Base-by-base conservation (phyloP, 2,329 filamentous ascomycete genomes). In the Xylariaceae sp. region DNA sequence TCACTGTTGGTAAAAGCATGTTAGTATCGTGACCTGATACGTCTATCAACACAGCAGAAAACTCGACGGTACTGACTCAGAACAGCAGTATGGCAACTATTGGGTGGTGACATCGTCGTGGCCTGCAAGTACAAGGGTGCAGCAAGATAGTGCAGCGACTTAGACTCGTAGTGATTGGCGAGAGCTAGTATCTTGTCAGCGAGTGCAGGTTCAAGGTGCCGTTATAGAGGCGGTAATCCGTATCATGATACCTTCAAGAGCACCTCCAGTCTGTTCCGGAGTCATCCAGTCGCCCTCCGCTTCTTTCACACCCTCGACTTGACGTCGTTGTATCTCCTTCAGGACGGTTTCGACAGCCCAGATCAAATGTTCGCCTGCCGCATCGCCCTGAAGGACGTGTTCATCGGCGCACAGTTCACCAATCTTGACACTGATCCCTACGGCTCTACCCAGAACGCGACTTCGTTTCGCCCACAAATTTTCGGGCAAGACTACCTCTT, bases 61-160 rank as follows among this genome's bases (percentile, higher is more conserved):
- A 35, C 42, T 22, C 46, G 12, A 9, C 35, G 12, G 33, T 31
- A 75, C 78, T 64, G 75, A 86, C 78, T 95, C 64, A 96, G 75
- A 12, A 91, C 77, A 27, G 89, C 86, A 44, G 86, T 83, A 66
- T 95, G 90, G 66, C 91, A 96, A 30, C 75, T 78, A 22, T 72
- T 71, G 18, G 56, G 52, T 70, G 82, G 77, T 65, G 82, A 85
- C 41, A 94, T 70, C 15, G 84, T 78, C 32, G 96, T 75, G 6
- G 91, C 89, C 63, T 95, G 90, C 60, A 96, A 82, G 66, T 91
- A 95, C 30, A 96, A 76, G 3, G 91, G 90, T 18, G 91, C 80
- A 6, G 91, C 87, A 2, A 96, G 82, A 58, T 92, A 88, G 62
- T 90, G 86, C 59, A 88, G 82, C 40, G 85, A 81, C 59, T 82